phyloP scores from a whole-genome alignment of 2,329 filamentous ascomycete genomes.

The Catunica adiposa region DNA sequence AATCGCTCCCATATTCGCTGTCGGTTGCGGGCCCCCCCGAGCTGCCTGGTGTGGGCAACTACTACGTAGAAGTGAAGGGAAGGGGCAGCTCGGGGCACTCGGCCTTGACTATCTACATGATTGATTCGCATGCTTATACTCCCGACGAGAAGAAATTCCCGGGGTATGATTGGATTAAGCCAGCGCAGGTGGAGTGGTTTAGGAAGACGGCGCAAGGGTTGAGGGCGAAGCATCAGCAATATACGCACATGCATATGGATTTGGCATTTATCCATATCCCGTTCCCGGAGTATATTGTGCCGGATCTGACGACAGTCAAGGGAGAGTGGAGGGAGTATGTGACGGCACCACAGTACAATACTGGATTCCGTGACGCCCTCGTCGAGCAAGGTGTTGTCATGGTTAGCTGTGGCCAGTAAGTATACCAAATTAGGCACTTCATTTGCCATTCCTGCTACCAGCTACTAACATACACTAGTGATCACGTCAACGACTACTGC shows the following conservation, averaged over 20 bases:
- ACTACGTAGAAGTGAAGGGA: constrained; percentile 77
- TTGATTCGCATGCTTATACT: constrained; percentile 85
- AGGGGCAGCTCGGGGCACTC: constrained; percentile 68
- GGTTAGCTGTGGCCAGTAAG: constrained; percentile 81
- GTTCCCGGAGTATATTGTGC: constrained; percentile 65
- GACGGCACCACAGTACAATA: constrained; percentile 79
- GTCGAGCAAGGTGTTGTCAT: constrained; percentile 72
- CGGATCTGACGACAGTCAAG: constrained; percentile 33
- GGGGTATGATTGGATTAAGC: constrained; percentile 98
- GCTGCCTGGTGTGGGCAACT: constrained; percentile 86
- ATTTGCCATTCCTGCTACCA: no score
- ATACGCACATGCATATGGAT: constrained; percentile 85
- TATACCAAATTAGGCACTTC: no score
- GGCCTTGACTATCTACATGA: constrained; percentile 81
- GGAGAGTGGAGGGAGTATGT: constrained; percentile 69
- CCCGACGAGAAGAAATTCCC: constrained; percentile 73
- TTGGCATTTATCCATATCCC: constrained; percentile 97
- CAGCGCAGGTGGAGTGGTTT: constrained; percentile 91
- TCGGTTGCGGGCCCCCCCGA: constrained; percentile 68
- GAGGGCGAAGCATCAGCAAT: constrained; percentile 63
- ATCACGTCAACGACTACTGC: constrained; percentile 96
- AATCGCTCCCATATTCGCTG: constrained; percentile 76
- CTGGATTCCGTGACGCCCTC: constrained; percentile 79
- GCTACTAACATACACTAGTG: constrained; percentile 30
- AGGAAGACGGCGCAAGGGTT: constrained; percentile 56